A percentile compares a stretch with the other conserved stretches of the same genome.
Evolutionary conservation across 2,329 filamentous ascomycete genomes (phyloP).

Genomic region (Clathrospora elynae): DNA sequence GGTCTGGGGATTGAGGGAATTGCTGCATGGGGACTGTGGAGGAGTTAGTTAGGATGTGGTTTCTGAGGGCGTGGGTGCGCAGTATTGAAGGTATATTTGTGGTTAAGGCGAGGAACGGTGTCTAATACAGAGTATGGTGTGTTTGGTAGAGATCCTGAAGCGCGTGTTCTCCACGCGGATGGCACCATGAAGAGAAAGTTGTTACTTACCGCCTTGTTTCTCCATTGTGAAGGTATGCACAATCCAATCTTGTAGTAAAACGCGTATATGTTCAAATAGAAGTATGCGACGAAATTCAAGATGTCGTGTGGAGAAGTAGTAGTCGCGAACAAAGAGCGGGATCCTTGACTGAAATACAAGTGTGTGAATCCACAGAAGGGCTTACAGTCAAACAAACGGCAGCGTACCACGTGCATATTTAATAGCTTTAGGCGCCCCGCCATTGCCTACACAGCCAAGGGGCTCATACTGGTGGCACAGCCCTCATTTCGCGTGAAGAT

Average conservation of each 20-base stretch:
- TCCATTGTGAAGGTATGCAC: slow-evolving; percentile 37
- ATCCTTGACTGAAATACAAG: too few relatives aligned
- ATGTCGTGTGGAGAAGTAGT: neutral
- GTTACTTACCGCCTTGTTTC: slow-evolving; percentile 43
- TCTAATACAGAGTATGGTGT: too few relatives aligned
- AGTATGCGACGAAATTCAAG: neutral
- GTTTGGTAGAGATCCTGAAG: neutral
- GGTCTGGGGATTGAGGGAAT: slow-evolving; percentile 42
- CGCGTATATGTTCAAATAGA: neutral
- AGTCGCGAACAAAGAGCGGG: neutral
- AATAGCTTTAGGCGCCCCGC: slow-evolving; percentile 24
- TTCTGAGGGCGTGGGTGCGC: neutral
- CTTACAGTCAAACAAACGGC: too few relatives aligned
- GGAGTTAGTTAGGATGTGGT: slow-evolving; percentile 20
- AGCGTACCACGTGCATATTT: slow-evolving; percentile 12
- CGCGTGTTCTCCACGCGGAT: neutral
- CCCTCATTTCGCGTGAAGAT: slow-evolving; percentile 22
- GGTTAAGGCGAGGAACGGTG: too few relatives aligned
- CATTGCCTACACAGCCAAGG: slow-evolving; percentile 13
- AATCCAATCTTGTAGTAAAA: too few relatives aligned
- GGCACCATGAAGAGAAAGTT: neutral
- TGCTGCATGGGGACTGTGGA: slow-evolving; percentile 46
- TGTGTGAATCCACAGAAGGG: too few relatives aligned
- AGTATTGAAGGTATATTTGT: neutral
- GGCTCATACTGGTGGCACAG: slow-evolving; percentile 23